Conservation (phyloP, 805 yeast species). For the Ogataea naganishii region DNA sequence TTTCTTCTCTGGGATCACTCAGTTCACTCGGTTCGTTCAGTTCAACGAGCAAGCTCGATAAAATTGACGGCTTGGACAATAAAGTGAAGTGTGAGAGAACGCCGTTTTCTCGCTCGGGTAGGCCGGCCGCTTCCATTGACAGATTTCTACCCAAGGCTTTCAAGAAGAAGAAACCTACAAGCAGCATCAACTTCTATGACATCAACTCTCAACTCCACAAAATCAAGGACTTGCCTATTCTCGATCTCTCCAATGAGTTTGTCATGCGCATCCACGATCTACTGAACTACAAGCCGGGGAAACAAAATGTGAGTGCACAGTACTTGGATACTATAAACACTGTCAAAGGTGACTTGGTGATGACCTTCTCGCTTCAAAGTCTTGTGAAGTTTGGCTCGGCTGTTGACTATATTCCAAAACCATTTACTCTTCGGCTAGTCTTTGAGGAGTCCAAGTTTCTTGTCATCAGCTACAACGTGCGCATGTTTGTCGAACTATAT, state of each 20-base stretch:
- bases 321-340: background rate
- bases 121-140: too few species aligned
- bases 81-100: too few species aligned
- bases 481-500: conserved; percentile 18
- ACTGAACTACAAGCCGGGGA: conserved; percentile 7
- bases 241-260: background rate
- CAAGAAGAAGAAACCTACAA: too few species aligned
- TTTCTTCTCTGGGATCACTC: too few species aligned
- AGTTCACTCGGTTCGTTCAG: too few species aligned
- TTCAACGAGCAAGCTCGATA: too few species aligned
- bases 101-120: too few species aligned
- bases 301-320: background rate
- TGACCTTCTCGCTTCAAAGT: conserved; percentile 22
- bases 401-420: conserved; percentile 16
- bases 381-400: conserved; percentile 23
- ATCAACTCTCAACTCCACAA: background rate
- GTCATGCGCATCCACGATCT: background rate
- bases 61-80: too few species aligned
- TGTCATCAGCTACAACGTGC: conserved; percentile 18
- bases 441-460: conserved; percentile 20
- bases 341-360: conserved; percentile 5
- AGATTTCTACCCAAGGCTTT: too few species aligned
- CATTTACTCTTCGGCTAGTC: conserved; percentile 22
- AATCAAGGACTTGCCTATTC: background rate
- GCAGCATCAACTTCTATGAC: too few species aligned